Conservation (phyloP, 2,329 filamentous ascomycete species). For the Berkeleyomyces rouxiae region DNA sequence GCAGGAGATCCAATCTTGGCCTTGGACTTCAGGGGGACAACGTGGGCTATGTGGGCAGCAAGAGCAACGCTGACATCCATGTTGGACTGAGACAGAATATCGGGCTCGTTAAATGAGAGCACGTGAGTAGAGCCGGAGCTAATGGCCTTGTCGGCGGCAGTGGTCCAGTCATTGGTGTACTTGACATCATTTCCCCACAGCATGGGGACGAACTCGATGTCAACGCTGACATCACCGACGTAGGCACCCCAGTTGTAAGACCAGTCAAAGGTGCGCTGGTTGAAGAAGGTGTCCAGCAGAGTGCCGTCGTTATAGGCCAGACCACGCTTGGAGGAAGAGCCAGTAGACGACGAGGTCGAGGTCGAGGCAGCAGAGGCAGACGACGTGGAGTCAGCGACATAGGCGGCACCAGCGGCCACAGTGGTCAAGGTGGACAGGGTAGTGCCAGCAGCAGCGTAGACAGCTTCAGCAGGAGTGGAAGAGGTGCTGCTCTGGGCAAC, state of each 20-base stretch:
- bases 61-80: constrained; percentile 36
- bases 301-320: constrained; percentile 47
- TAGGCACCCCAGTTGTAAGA: constrained; percentile 51
- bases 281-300: constrained; percentile 35
- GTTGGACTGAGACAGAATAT: constrained; percentile 43
- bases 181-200: constrained; percentile 37
- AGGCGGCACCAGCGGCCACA: constrained; percentile 7
- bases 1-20: constrained; percentile 41
- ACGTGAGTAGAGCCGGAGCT: constrained; percentile 36
- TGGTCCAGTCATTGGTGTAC: constrained; percentile 33
- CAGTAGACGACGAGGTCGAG: constrained; percentile 12
- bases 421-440: constrained; percentile 12
- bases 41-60: constrained; percentile 32
- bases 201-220: constrained; percentile 47
- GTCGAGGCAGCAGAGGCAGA: constrained; percentile 10
- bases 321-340: constrained; percentile 41
- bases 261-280: constrained; percentile 30
- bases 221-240: constrained; percentile 25
- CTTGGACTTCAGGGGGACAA: constrained; percentile 38
- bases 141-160: constrained; percentile 35
- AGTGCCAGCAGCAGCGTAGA: constrained; percentile 12
- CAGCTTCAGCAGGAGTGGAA: constrained; percentile 13
- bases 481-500: constrained; percentile 14
- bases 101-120: constrained; percentile 58
- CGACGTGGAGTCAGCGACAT: constrained; percentile 14